These are phyloP conservation scores for Escallonia herrerae DNA, from an alignment of 129 eudicot species.

Conservation along the genomic window DNA sequence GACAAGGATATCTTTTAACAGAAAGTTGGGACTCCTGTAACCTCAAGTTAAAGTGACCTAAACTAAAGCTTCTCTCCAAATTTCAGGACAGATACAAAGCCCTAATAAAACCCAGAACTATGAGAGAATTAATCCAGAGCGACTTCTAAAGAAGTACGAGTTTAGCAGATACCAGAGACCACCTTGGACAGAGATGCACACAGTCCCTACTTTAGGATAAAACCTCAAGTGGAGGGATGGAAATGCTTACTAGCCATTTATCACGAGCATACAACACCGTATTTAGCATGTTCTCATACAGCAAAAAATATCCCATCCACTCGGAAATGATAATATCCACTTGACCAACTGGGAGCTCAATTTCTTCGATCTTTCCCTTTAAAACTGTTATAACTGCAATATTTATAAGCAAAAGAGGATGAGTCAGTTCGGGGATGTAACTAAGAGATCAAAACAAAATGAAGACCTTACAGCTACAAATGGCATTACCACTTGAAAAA, in stretches of 20 bases:
- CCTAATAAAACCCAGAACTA: no score
- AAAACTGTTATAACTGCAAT: constrained; percentile 75
- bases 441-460: background rate
- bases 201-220: background rate
- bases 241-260: constrained; percentile 81
- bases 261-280: constrained; percentile 94
- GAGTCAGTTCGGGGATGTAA: constrained; percentile 7
- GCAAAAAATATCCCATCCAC: constrained; percentile 97
- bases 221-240: background rate
- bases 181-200: no score
- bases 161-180: no score
- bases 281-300: constrained; percentile 90
- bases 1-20: no score
- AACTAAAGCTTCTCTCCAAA: no score
- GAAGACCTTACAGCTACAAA: constrained; percentile 1
- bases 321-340: constrained; percentile 90
- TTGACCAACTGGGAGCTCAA: constrained; percentile 81
- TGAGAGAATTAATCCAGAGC: no score
- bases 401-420: background rate
- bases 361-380: constrained; percentile 90
- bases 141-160: no score
- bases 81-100: no score
- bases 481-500: constrained; percentile 57
- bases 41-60: no score
- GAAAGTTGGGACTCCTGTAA: no score